Evolutionary conservation across 352 stramenopile species (phyloP).

Genomic region (Phytophthora boehmeriae): DNA sequence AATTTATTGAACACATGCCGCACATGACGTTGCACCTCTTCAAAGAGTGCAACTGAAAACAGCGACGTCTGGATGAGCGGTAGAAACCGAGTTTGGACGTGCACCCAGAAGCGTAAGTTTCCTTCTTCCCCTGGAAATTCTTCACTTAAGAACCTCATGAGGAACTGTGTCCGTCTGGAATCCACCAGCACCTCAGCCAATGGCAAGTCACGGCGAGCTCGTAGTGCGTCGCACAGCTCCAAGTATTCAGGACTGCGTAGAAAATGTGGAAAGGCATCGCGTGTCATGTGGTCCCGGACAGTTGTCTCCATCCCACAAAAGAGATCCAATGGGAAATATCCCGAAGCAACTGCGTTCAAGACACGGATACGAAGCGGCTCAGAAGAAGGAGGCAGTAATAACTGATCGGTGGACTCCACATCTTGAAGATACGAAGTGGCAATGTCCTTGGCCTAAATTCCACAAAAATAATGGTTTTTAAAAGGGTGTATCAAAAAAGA

Average conservation of each 20-base stretch:
- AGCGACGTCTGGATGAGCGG: slow-evolving; percentile 64
- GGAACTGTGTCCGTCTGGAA: slow-evolving; percentile 52
- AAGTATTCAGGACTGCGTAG: slow-evolving; percentile 49
- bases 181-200: slow-evolving; percentile 71
- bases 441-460: slow-evolving; percentile 52
- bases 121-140: slow-evolving; percentile 35
- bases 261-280: slow-evolving; percentile 62
- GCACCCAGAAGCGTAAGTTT: slow-evolving; percentile 77
- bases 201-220: slow-evolving; percentile 58
- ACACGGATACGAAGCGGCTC: slow-evolving; percentile 40
- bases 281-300: slow-evolving; percentile 50
- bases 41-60: slow-evolving; percentile 76
- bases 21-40: slow-evolving; percentile 71
- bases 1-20: slow-evolving; percentile 72
- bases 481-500: too few species aligned
- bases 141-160: slow-evolving; percentile 55
- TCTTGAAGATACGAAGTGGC: slow-evolving; percentile 44
- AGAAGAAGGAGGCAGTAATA: slow-evolving; percentile 27
- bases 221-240: slow-evolving; percentile 59
- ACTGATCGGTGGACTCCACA: slow-evolving; percentile 25
- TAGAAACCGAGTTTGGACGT: slow-evolving; percentile 76
- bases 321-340: slow-evolving; percentile 55
- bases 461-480: not conserved
- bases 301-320: slow-evolving; percentile 64
- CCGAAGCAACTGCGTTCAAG: slow-evolving; percentile 27